Percentiles rank a stretch among this genome's conserved stretches.
phyloP scores from a whole-genome alignment of 2,329 filamentous ascomycete species.

The Arthroderma uncinatum region DNA sequence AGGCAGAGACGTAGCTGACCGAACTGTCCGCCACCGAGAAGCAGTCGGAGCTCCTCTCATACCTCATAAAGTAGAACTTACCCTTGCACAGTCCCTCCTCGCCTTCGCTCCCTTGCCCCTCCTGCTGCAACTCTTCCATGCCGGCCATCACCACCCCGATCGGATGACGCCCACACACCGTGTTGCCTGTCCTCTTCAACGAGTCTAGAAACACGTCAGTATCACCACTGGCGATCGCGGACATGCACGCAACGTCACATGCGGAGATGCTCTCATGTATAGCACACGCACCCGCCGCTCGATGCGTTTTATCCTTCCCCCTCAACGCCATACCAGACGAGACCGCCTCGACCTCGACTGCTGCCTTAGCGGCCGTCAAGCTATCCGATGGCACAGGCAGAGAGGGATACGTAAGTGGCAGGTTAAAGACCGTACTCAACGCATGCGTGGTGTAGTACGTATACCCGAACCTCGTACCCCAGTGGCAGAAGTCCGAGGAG shows the following conservation, averaged over 20 bases:
- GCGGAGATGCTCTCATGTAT: slow-evolving; percentile 79
- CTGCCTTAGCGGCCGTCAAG: slow-evolving; percentile 18
- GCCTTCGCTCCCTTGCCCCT: slow-evolving; percentile 19
- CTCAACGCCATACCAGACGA: slow-evolving; percentile 22
- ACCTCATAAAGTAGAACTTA: slow-evolving; percentile 68
- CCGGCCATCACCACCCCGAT: slow-evolving; percentile 90
- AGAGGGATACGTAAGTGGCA: slow-evolving; percentile 21
- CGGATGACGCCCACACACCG: slow-evolving; percentile 87
- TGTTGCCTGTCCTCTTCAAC: slow-evolving; percentile 66
- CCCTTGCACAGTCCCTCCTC: slow-evolving; percentile 28
- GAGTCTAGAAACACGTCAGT: slow-evolving; percentile 60
- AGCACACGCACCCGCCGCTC: slow-evolving; percentile 25
- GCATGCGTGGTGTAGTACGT: slow-evolving; percentile 57
- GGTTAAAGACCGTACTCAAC: slow-evolving; percentile 26
- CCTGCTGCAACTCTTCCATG: slow-evolving; percentile 51
- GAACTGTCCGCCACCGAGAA: slow-evolving; percentile 60
- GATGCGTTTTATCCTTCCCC: slow-evolving; percentile 23
- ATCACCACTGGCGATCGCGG: slow-evolving; percentile 65
- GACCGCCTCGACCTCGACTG: slow-evolving; percentile 22
- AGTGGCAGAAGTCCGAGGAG: slow-evolving; percentile 95
- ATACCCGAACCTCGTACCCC: slow-evolving; percentile 77
- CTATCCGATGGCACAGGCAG: slow-evolving; percentile 30
- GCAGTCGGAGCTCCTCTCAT: slow-evolving; percentile 74
- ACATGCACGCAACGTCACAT: slow-evolving; percentile 73
- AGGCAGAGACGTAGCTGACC: slow-evolving; percentile 91